phyloP scores from a whole-genome alignment of 768 basidiomycete genomes.

The Tulasnella sp. region DNA sequence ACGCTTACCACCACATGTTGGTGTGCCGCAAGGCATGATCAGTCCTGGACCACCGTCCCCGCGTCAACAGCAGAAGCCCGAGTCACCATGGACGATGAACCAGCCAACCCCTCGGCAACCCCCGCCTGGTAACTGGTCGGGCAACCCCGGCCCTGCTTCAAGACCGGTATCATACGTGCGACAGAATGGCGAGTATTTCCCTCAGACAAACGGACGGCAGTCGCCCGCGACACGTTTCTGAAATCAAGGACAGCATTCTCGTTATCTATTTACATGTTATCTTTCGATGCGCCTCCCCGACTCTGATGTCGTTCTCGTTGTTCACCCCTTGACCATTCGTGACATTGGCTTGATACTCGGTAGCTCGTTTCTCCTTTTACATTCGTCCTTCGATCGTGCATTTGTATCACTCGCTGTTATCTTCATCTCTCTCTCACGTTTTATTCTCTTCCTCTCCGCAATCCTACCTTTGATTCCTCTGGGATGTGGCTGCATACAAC shows the following conservation, averaged over 20 bases:
- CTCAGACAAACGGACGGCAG: constrained; percentile 11
- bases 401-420: neutral
- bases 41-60: constrained; percentile 12
- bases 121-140: neutral
- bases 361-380: neutral
- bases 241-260: neutral
- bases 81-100: neutral
- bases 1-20: neutral
- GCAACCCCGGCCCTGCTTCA: neutral
- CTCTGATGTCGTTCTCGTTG: too few species aligned
- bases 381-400: neutral
- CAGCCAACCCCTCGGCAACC: constrained; percentile 5
- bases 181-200: constrained; percentile 12
- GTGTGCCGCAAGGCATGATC: neutral
- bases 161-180: constrained; percentile 12
- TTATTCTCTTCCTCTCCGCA: too few species aligned
- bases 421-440: neutral
- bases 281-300: neutral
- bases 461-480: too few species aligned
- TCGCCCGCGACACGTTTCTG: constrained; percentile 12
- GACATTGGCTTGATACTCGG: neutral
- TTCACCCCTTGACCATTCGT: neutral
- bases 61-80: constrained; percentile 6
- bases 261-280: constrained; percentile 1
- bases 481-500: neutral